phyloP scores from a whole-genome alignment of 768 basidiomycete species.

The Psilocybe sp. region DNA sequence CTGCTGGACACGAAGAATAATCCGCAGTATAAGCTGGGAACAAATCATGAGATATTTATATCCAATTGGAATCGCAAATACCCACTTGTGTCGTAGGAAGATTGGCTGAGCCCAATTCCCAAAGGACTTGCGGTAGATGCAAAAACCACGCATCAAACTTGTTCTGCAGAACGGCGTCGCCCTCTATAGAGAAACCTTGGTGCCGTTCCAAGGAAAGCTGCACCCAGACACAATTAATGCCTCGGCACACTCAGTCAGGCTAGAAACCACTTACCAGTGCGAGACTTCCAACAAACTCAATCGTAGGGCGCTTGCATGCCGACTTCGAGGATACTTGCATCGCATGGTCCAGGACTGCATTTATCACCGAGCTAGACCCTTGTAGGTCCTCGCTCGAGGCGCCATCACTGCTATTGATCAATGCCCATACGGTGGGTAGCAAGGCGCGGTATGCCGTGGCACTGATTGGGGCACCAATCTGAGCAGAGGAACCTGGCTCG shows the following conservation, averaged over 20 bases:
- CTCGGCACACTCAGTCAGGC: not conserved
- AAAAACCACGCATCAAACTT: slow-evolving; percentile 64
- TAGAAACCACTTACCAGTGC: slow-evolving; percentile 50
- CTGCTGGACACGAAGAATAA: slow-evolving; percentile 62
- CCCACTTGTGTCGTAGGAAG: slow-evolving; percentile 59
- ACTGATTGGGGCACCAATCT: slow-evolving; percentile 51
- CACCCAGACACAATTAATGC: not conserved
- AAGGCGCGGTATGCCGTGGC: slow-evolving; percentile 60
- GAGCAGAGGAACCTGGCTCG: slow-evolving; percentile 37
- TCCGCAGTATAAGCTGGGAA: slow-evolving; percentile 51
- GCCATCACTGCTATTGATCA: slow-evolving; percentile 44
- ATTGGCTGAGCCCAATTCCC: slow-evolving; percentile 75
- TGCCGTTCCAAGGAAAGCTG: slow-evolving; percentile 9
- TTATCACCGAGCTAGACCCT: slow-evolving; percentile 35
- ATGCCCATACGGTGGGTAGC: slow-evolving; percentile 76
- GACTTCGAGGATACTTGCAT: slow-evolving; percentile 56
- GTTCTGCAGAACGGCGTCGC: slow-evolving; percentile 19
- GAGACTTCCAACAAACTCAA: slow-evolving; percentile 74
- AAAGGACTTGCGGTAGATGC: slow-evolving; percentile 76
- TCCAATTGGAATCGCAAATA: not conserved
- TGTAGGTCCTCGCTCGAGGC: slow-evolving; percentile 15
- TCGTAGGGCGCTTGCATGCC: slow-evolving; percentile 59
- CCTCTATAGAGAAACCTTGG: slow-evolving; percentile 6
- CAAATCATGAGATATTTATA: not conserved
- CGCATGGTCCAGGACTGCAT: slow-evolving; percentile 66